These are phyloP conservation scores for Raphanus hybrid DNA, from an alignment of 441 rosid genomes.

Conservation along the genomic window DNA sequence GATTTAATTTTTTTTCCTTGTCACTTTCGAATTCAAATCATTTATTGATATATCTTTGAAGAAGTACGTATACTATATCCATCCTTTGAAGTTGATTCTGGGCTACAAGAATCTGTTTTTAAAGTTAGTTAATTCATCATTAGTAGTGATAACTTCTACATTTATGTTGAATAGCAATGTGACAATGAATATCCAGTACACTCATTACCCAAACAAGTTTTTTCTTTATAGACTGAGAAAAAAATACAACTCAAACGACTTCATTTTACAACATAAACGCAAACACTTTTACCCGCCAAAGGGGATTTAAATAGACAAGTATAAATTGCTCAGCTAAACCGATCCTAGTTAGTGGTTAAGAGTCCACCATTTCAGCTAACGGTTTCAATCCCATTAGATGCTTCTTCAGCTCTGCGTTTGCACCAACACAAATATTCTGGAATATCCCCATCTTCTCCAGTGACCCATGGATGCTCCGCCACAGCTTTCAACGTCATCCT, in stretches of 20 bases:
- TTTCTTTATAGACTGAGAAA: no score
- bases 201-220: no score
- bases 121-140: neutral
- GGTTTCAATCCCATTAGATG: slow-evolving; percentile 31
- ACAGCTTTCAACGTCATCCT: slow-evolving; percentile 72
- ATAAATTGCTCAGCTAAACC: neutral
- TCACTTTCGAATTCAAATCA: neutral
- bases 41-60: neutral
- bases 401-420: slow-evolving; percentile 52
- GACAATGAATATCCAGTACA: no score
- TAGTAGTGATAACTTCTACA: neutral
- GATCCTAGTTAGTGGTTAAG: neutral
- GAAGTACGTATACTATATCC: neutral
- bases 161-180: neutral
- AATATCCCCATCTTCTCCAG: slow-evolving; percentile 67
- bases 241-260: no score
- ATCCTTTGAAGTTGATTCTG: neutral
- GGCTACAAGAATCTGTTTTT: no score
- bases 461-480: slow-evolving; percentile 73
- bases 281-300: no score
- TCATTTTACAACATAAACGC: no score
- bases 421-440: slow-evolving; percentile 79
- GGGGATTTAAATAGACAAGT: no score
- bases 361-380: neutral
- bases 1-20: neutral